Conservation (phyloP, 805 yeast genomes). For the Candida cerambycidarum region DNA sequence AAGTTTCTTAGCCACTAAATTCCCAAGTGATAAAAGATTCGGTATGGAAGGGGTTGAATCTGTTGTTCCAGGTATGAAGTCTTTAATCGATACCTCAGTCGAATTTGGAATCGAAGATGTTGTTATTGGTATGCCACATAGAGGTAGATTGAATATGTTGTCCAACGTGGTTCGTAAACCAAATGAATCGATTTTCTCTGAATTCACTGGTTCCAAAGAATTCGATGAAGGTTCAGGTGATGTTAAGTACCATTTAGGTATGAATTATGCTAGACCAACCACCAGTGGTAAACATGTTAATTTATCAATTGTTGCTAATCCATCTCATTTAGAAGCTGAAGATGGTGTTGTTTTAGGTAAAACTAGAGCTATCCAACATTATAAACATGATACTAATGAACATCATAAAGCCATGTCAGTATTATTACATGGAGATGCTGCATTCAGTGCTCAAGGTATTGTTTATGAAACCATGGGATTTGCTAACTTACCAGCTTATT, state of each 20-base stretch:
- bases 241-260: conserved; percentile 98
- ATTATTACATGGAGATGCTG: conserved; percentile 98
- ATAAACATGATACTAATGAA: conserved; percentile 80
- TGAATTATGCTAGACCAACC: conserved; percentile 98
- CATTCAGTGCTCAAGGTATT: conserved; percentile 98
- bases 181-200: conserved; percentile 95
- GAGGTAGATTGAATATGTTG: conserved; percentile 97
- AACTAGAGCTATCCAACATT: conserved; percentile 93
- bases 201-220: conserved; percentile 87
- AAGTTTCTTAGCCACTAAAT: conserved; percentile 87
- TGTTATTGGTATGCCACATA: conserved; percentile 99
- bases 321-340: conserved; percentile 98
- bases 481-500: conserved; percentile 86
- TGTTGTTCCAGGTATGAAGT: conserved; percentile 94
- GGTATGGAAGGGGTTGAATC: conserved; percentile 99
- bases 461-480: conserved; percentile 98
- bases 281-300: conserved; percentile 96
- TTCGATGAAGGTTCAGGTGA: conserved; percentile 98
- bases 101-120: conserved; percentile 92
- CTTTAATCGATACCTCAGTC: conserved; percentile 90
- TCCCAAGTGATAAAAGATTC: conserved; percentile 97
- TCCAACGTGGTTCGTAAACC: conserved; percentile 98
- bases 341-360: conserved; percentile 98
- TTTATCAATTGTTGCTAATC: conserved; percentile 95
- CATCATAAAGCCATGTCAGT: conserved; percentile 88